A percentile compares a stretch with the other conserved stretches of the same genome.
Evolutionary conservation across 257 asterid genomes (phyloP).

Genomic region (Capsicum pubescens): DNA sequence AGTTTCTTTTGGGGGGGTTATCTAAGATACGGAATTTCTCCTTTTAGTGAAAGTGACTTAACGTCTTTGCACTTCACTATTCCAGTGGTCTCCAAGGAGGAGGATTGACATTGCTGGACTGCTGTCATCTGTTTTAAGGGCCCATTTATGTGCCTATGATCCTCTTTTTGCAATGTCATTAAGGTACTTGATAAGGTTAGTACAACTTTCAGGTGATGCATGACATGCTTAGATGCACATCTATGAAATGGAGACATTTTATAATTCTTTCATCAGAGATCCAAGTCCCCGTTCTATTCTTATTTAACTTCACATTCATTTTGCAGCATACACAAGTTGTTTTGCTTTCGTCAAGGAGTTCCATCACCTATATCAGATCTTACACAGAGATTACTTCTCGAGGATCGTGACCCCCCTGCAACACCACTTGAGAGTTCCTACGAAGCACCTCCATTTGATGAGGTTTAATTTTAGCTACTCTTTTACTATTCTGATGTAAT

Average conservation of each 20-base stretch:
- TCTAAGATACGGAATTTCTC: background rate
- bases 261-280: background rate
- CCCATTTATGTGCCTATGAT: conserved; percentile 83
- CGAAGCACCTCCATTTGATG: conserved; percentile 97
- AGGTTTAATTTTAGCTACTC: conserved; percentile 52
- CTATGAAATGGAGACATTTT: background rate
- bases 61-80: conserved; percentile 32
- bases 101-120: conserved; percentile 94
- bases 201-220: conserved; percentile 22
- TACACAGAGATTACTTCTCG: conserved; percentile 96
- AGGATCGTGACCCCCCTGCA: conserved; percentile 93
- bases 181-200: conserved; percentile 90
- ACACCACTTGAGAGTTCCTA: conserved; percentile 70
- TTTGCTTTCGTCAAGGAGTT: conserved; percentile 89
- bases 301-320: conserved; percentile 26
- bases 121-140: conserved; percentile 78
- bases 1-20: background rate
- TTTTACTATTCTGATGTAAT: background rate
- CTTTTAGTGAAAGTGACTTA: conserved; percentile 11
- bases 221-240: background rate
- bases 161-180: conserved; percentile 88
- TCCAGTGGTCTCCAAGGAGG: conserved; percentile 93
- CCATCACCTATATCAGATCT: conserved; percentile 86
- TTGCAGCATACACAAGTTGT: conserved; percentile 88
- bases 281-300: background rate